Evolutionary conservation across 1,284 basidiomycete species (phyloP), one percentile per base, ranked within the genome.

Genomic region (Cronartium ribicola): DNA sequence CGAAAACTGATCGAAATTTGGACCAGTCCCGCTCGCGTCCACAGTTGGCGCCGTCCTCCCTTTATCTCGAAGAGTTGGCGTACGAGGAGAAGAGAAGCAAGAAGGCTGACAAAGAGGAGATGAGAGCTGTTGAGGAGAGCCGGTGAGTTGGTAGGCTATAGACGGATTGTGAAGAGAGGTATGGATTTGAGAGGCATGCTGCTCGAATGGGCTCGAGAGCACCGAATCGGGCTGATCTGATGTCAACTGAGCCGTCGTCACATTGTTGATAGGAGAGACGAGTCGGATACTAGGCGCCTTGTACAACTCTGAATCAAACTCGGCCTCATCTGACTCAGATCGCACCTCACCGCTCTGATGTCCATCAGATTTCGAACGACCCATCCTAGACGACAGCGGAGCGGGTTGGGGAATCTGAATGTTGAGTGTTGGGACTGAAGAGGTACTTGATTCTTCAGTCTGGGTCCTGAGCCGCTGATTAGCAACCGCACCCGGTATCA

Each of bases 251-350:
- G 48, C 48, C 5, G 48, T 51, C 29, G 29, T 1, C 29, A 29
- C 29, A 29, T 29, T 29, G 17, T 51, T 20, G 7, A 29, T 22
- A 20, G 60, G 14, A 37, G n/a, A 22, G 37, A 61, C 60, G 14
- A 61, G 13, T 17, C 60, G n/a, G 37, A 61, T 61, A 61, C 60
- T 61, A 5, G 60, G 60, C 29, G 60, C 37, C 29, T 61, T n/a
- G 29, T n/a, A 20, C 51, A n/a, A 20, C 2, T 55, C n/a, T 1
- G 17, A 29, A 20, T 55, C 51, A 6, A 20, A 7, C 8, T 55
- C 51, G 8, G 51, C 29, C 29, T 29, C 29, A 29, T 29, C 29
- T 29, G 29, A 2, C 29, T 29, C 29, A 29, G 29, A 29, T 29
- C 29, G 29, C 29, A 1, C 29, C 1, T 29, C 29, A 29, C 29